phyloP scores from a whole-genome alignment of 2,329 filamentous ascomycete species.

The Cladophialophora immunda region DNA sequence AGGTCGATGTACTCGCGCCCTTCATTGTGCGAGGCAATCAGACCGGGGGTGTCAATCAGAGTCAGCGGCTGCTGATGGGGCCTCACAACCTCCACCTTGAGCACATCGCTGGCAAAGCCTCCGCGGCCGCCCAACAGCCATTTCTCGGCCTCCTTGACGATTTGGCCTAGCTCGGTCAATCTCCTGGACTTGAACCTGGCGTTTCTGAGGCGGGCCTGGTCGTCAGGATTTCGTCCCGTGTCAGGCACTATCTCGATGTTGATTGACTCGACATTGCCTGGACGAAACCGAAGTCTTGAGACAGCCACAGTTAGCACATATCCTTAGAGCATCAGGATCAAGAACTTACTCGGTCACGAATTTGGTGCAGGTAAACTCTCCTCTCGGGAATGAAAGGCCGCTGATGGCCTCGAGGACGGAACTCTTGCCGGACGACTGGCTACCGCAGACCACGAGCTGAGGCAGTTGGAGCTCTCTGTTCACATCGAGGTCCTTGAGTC shows the following conservation, averaged over 20 bases:
- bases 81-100: slow-evolving; percentile 42
- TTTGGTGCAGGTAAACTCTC: slow-evolving; percentile 68
- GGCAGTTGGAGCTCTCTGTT: slow-evolving; percentile 60
- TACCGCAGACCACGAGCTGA: slow-evolving; percentile 71
- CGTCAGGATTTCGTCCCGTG: slow-evolving; percentile 13
- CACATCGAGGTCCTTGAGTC: slow-evolving; percentile 48
- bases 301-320: slow-evolving; percentile 22
- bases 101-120: slow-evolving; percentile 48
- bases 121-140: slow-evolving; percentile 13
- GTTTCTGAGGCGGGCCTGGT: slow-evolving; percentile 31
- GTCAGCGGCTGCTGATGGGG: slow-evolving; percentile 55
- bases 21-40: slow-evolving; percentile 61
- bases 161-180: slow-evolving; percentile 31
- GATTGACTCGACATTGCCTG: slow-evolving; percentile 21
- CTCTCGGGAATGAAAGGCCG: slow-evolving; percentile 67
- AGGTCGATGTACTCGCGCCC: slow-evolving; percentile 55
- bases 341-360: slow-evolving; percentile 68
- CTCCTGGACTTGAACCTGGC: slow-evolving; percentile 39
- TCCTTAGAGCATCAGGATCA: slow-evolving; percentile 34
- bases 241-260: slow-evolving; percentile 19
- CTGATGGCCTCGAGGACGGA: slow-evolving; percentile 69
- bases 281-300: slow-evolving; percentile 26
- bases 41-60: slow-evolving; percentile 64
- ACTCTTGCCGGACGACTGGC: slow-evolving; percentile 72
- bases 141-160: slow-evolving; percentile 22